Evolutionary conservation across 306 rosid species (phyloP).

Genomic region (Prunus persica): DNA sequence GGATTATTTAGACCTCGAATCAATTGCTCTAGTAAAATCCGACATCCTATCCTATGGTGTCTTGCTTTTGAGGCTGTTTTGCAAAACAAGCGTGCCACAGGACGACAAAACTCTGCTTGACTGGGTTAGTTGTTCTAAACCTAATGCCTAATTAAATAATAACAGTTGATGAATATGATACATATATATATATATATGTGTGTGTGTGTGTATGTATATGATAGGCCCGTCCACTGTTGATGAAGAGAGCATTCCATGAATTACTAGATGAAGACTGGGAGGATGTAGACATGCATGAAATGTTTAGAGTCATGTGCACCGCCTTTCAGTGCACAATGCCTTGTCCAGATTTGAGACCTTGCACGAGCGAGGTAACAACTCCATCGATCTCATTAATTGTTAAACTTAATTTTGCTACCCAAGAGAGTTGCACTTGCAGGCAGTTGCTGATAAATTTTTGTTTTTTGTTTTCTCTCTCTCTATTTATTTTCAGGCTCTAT

Average conservation of each 20-base stretch:
- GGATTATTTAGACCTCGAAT: constrained; percentile 17
- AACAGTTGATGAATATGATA: background rate
- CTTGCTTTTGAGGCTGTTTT: constrained; percentile 30
- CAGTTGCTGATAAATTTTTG: background rate
- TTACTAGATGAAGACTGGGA: constrained; percentile 16
- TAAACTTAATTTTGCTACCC: too few relatives aligned
- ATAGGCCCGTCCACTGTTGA: constrained; percentile 29
- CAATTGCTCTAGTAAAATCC: constrained; percentile 11
- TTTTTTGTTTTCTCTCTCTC: background rate
- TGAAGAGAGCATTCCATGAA: constrained; percentile 18
- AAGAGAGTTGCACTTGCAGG: too few relatives aligned
- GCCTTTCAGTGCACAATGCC: constrained; percentile 12
- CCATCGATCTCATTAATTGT: too few relatives aligned
- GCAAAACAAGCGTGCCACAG: constrained; percentile 12
- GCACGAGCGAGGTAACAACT: constrained; percentile 20
- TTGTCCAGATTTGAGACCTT: constrained; percentile 16
- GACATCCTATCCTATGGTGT: constrained; percentile 23
- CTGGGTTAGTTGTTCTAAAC: constrained; percentile 17
- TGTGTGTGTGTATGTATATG: background rate
- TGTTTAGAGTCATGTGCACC: constrained; percentile 22
- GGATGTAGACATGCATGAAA: constrained; percentile 22
- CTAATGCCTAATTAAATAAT: background rate
- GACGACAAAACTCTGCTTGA: constrained; percentile 16
- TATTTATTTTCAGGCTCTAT: constrained; percentile 9
- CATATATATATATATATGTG: background rate